These are phyloP conservation scores for Spinacia oleracea DNA, from an alignment of 179 eudicot species.

Conservation along the genomic window DNA sequence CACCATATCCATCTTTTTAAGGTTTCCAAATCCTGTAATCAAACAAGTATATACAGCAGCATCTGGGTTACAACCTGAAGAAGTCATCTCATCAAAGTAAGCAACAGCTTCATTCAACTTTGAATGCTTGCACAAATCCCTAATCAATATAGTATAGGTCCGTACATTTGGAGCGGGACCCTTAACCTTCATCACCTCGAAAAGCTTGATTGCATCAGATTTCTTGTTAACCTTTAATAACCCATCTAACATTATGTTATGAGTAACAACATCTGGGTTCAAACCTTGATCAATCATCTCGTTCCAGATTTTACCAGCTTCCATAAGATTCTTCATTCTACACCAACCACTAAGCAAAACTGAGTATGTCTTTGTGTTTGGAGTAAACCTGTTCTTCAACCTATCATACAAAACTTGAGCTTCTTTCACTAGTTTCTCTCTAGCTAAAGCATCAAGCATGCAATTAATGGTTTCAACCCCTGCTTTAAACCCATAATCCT, in stretches of 20 bases:
- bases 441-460: conserved; percentile 71
- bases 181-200: conserved; percentile 79
- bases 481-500: conserved; percentile 56
- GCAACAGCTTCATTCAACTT: conserved; percentile 64
- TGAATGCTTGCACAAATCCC: conserved; percentile 70
- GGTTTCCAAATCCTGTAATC: conserved; percentile 79
- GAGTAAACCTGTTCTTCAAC: conserved; percentile 62
- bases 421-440: conserved; percentile 78
- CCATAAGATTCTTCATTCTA: conserved; percentile 68
- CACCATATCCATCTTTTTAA: conserved; percentile 74
- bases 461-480: conserved; percentile 68
- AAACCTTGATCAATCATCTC: conserved; percentile 63
- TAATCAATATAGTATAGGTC: conserved; percentile 72
- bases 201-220: conserved; percentile 77
- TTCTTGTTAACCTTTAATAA: conserved; percentile 60
- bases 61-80: conserved; percentile 67
- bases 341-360: conserved; percentile 88
- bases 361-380: conserved; percentile 57
- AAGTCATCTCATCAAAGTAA: conserved; percentile 66
- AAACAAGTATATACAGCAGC: conserved; percentile 84
- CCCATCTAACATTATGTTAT: conserved; percentile 82
- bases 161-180: conserved; percentile 80
- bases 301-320: conserved; percentile 86
- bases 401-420: conserved; percentile 68
- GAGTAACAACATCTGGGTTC: conserved; percentile 73